These are phyloP conservation scores for Liriodendron chinense DNA, from an alignment of 164 flowering plant genomes.

Conservation along the genomic window DNA sequence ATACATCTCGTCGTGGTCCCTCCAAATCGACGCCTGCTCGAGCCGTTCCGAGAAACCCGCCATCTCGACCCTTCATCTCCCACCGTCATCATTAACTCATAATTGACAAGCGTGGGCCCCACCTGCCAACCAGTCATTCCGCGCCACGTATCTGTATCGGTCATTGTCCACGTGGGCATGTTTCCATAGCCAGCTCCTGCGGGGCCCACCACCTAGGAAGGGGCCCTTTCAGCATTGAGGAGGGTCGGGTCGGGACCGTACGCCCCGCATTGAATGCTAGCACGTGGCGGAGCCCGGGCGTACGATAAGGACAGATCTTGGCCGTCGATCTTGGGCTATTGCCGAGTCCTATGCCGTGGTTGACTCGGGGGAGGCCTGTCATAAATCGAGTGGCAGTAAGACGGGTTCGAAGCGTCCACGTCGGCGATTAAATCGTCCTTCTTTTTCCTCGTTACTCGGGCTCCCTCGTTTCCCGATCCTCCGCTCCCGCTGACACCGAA, in stretches of 20 bases:
- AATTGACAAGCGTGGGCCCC: slow-evolving; percentile 7
- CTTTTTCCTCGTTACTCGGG: slow-evolving; percentile 22
- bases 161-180: neutral
- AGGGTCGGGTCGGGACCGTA: neutral
- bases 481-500: slow-evolving; percentile 50
- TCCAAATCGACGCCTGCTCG: neutral
- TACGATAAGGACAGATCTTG: slow-evolving; percentile 6
- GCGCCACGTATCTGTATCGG: too few relatives aligned
- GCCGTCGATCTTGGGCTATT: slow-evolving; percentile 19
- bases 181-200: too few relatives aligned
- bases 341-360: slow-evolving; percentile 3
- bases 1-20: neutral
- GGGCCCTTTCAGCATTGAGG: neutral
- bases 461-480: slow-evolving; percentile 34
- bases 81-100: slow-evolving; percentile 4
- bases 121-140: neutral
- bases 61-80: neutral
- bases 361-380: slow-evolving; percentile 1
- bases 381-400: slow-evolving; percentile 4
- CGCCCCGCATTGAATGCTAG: neutral
- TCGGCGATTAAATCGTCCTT: slow-evolving; percentile 15
- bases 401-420: slow-evolving; percentile 22
- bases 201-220: too few relatives aligned
- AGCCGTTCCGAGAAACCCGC: slow-evolving; percentile 2
- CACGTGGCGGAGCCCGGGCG: neutral